These are phyloP conservation scores for Pseudogymnoascus sp. DNA, from an alignment of 2,329 filamentous ascomycete species.

Conservation along the genomic window DNA sequence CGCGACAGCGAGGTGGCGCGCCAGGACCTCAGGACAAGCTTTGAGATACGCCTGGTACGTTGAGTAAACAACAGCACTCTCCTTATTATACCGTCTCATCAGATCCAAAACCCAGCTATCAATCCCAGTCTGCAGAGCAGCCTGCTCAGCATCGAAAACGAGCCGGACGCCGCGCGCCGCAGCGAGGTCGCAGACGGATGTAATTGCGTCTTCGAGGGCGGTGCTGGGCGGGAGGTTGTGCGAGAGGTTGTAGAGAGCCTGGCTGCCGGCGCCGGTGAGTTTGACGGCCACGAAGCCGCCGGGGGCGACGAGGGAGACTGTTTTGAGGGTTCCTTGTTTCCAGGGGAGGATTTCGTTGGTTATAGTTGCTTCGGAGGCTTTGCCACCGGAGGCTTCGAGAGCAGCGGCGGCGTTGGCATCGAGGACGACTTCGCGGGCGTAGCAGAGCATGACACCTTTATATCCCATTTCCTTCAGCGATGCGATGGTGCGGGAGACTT, in stretches of 20 bases:
- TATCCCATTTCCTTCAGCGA: conserved; percentile 68
- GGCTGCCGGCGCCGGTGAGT: conserved; percentile 74
- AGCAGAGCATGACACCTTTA: conserved; percentile 74
- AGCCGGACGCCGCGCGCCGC: conserved; percentile 61
- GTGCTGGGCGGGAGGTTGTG: conserved; percentile 54
- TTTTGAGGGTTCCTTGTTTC: conserved; percentile 66
- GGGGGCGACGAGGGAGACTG: conserved; percentile 46
- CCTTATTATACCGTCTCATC: conserved; percentile 67
- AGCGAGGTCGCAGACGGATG: conserved; percentile 67
- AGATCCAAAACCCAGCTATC: conserved; percentile 73
- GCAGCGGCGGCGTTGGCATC: conserved; percentile 43
- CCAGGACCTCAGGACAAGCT: conserved; percentile 47
- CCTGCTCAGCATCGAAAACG: conserved; percentile 82
- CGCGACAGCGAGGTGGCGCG: conserved; percentile 52
- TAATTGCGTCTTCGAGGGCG: conserved; percentile 60
- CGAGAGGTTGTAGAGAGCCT: conserved; percentile 60
- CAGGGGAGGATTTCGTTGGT: conserved; percentile 60
- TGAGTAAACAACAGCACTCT: conserved; percentile 64
- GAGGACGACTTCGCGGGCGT: conserved; percentile 73
- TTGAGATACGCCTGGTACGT: conserved; percentile 76
- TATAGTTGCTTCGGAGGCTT: conserved; percentile 42
- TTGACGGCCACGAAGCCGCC: conserved; percentile 50
- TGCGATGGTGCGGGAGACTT: conserved; percentile 59
- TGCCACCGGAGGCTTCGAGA: conserved; percentile 37
- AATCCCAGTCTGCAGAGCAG: conserved; percentile 68